Conservation (phyloP, 371 early-diverging fungal genomes). For the Coemansia sp. region DNA sequence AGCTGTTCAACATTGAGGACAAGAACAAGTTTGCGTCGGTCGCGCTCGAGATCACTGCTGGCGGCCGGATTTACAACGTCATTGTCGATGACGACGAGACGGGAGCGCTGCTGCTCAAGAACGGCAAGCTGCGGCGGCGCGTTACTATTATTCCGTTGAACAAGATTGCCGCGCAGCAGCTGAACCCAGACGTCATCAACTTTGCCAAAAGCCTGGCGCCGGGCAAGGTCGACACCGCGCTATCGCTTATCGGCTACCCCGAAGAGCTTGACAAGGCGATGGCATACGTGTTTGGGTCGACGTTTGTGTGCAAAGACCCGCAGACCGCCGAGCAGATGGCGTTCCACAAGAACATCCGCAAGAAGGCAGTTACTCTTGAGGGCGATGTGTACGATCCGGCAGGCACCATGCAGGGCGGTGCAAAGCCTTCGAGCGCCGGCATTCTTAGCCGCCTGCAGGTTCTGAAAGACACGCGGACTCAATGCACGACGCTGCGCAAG, state of each 20-base stretch:
- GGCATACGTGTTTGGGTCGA: conserved; percentile 94
- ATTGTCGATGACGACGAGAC: conserved; percentile 93
- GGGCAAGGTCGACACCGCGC: conserved; percentile 80
- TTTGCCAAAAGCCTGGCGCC: conserved; percentile 75
- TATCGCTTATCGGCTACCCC: conserved; percentile 81
- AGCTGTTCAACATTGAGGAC: conserved; percentile 74
- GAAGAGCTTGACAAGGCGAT: conserved; percentile 82
- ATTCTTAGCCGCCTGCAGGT: conserved; percentile 69
- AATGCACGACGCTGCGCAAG: conserved; percentile 32
- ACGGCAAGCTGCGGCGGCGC: conserved; percentile 76
- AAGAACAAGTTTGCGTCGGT: conserved; percentile 62
- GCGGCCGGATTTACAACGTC: conserved; percentile 90
- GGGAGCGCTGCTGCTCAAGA: conserved; percentile 80
- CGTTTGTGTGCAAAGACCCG: conserved; percentile 89
- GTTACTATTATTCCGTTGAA: conserved; percentile 97
- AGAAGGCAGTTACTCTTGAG: conserved; percentile 93
- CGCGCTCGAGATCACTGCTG: conserved; percentile 94
- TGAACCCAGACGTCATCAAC: conserved; percentile 62
- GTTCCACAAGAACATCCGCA: conserved; percentile 75
- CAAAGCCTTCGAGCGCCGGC: conserved; percentile 74
- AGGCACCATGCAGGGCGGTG: conserved; percentile 98
- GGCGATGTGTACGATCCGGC: conserved; percentile 99
- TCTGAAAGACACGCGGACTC: conserved; percentile 50
- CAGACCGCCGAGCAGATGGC: conserved; percentile 86
- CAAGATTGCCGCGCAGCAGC: conserved; percentile 77